Evolutionary conservation across 495 filamentous ascomycete genomes (phyloP).

Genomic region (Penicillium pulvis): DNA sequence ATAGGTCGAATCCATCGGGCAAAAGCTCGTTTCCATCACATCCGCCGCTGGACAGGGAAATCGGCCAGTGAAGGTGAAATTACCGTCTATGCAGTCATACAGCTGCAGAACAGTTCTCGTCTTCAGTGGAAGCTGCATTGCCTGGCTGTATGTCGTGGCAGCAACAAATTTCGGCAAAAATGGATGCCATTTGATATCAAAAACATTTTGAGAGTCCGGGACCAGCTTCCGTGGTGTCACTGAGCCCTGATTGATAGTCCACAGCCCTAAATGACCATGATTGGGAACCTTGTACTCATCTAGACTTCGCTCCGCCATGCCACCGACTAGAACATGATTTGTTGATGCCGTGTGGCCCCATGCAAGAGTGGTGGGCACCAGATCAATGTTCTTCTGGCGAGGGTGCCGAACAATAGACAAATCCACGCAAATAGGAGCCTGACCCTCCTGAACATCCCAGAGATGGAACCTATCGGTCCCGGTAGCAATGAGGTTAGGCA

Average conservation of each 20-base stretch:
- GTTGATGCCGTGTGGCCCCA: slow-evolving; percentile 62
- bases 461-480: slow-evolving; percentile 39
- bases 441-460: slow-evolving; percentile 21
- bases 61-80: slow-evolving; percentile 14
- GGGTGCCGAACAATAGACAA: slow-evolving; percentile 18
- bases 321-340: slow-evolving; percentile 67
- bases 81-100: slow-evolving; percentile 39
- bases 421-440: neutral
- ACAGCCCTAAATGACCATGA: slow-evolving; percentile 73
- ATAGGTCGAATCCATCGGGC: slow-evolving; percentile 52
- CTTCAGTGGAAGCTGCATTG: slow-evolving; percentile 34
- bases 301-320: slow-evolving; percentile 66
- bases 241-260: slow-evolving; percentile 58
- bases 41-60: slow-evolving; percentile 77
- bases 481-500: slow-evolving; percentile 51
- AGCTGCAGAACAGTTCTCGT: slow-evolving; percentile 54
- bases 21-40: slow-evolving; percentile 78
- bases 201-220: slow-evolving; percentile 68
- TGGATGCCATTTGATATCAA: slow-evolving; percentile 81
- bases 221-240: slow-evolving; percentile 44
- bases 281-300: slow-evolving; percentile 56
- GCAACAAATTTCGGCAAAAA: slow-evolving; percentile 56
- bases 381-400: slow-evolving; percentile 50
- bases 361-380: slow-evolving; percentile 66
- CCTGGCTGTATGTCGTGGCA: slow-evolving; percentile 50